phyloP scores from a whole-genome alignment of 2,329 filamentous ascomycete genomes.

The Xylariaceae sp. region DNA sequence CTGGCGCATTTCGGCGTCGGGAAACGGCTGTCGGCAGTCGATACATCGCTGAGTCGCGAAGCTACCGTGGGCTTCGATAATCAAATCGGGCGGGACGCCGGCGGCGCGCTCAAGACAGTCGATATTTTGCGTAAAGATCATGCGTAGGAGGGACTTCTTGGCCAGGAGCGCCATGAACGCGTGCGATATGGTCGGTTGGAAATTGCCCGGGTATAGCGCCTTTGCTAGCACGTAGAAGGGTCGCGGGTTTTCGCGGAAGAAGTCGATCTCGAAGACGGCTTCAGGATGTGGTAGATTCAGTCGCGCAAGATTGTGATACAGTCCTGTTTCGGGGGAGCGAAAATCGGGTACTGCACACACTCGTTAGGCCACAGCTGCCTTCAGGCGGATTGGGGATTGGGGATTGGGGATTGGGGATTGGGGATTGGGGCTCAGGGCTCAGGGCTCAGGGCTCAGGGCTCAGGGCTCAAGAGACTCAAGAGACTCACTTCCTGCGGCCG shows the following conservation, averaged over 20 bases:
- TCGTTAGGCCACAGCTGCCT: constrained; percentile 1
- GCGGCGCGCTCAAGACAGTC: constrained; percentile 88
- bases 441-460: too few species aligned
- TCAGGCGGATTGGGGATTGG: too few species aligned
- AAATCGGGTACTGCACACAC: constrained; percentile 73
- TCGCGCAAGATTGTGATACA: constrained; percentile 86
- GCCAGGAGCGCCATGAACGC: constrained; percentile 80
- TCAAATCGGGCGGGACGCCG: constrained; percentile 72
- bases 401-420: too few species aligned
- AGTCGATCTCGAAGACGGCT: constrained; percentile 88
- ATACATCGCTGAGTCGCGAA: constrained; percentile 90
- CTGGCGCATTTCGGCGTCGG: constrained; percentile 66
- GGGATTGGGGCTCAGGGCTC: too few species aligned
- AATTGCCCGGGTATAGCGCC: constrained; percentile 88
- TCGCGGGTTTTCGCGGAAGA: constrained; percentile 75
- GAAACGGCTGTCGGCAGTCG: constrained; percentile 70
- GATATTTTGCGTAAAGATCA: constrained; percentile 96
- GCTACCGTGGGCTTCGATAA: constrained; percentile 92
- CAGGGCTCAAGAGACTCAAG: not conserved
- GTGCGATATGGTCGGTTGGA: constrained; percentile 82
- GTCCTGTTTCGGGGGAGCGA: constrained; percentile 82
- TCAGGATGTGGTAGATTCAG: constrained; percentile 84
- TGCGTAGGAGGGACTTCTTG: constrained; percentile 69
- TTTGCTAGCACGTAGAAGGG: constrained; percentile 91
- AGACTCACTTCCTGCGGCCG: constrained; percentile 55